phyloP scores from a whole-genome alignment of 2,329 filamentous ascomycete species.

The Hymenoscyphus albidus region DNA sequence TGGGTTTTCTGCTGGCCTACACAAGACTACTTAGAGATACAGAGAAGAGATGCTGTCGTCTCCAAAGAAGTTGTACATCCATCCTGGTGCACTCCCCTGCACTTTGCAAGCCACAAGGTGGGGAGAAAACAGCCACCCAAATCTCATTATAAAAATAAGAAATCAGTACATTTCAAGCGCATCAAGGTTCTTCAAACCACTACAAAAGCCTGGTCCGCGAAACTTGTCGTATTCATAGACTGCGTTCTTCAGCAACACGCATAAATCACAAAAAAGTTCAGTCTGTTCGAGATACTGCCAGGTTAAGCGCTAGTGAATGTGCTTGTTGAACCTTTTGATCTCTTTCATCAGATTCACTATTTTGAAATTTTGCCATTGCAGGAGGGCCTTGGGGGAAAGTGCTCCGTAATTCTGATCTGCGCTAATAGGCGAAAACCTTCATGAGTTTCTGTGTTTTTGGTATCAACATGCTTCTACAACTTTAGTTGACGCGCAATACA shows the following conservation, averaged over 20 bases:
- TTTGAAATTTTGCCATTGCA: background rate
- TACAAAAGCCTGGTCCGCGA: background rate
- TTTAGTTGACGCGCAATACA: background rate
- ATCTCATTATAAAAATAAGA: background rate
- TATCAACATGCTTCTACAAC: background rate
- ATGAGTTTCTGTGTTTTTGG: background rate
- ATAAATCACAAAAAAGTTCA: background rate
- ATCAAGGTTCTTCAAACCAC: background rate
- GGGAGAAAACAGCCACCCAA: background rate
- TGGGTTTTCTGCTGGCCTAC: no score
- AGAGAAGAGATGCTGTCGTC: no score
- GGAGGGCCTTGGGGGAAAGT: background rate
- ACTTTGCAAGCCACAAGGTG: background rate
- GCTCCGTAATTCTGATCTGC: background rate
- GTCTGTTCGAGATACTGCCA: background rate
- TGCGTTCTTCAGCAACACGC: background rate
- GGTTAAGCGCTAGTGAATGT: background rate
- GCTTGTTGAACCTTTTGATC: background rate
- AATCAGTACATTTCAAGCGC: background rate
- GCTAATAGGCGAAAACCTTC: background rate
- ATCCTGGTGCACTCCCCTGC: background rate
- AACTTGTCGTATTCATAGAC: background rate
- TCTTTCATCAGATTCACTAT: constrained; percentile 2
- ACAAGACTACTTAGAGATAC: no score
- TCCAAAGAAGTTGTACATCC: no score